Base-by-base conservation (phyloP, 768 basidiomycete species). In the Mycena galericulata region DNA sequence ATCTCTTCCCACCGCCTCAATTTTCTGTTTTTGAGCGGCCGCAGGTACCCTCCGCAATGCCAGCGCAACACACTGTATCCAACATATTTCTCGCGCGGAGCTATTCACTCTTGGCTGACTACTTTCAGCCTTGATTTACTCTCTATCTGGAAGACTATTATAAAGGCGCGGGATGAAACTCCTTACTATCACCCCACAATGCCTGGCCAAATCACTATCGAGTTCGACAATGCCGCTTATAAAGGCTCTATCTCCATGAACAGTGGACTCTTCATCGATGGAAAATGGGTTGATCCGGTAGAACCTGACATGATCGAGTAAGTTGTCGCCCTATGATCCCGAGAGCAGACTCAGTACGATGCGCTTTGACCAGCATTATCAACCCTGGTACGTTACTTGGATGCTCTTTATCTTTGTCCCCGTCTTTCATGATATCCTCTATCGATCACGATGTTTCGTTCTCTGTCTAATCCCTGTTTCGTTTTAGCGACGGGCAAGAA, bases 251-350 rank as follows among this genome's bases (percentile, higher is more conserved):
- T 79, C 62, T 74, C 76, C 15, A 79, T 88, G 66, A 74, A 77
- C 67, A 87, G 87, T 1, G 88, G 89, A 22, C 71, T 90, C 72
- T 91, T 85, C 82, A 89, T 92, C 77, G 81, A 86, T 75, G 86
- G 86, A 69, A 74, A 90, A 76, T 91, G 83, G 74, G 72, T 80
- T n/a, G 84, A 85, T 24, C 85, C 85, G n/a, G 77, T 79, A 20
- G 76, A 83, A 7, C 73, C 78, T 1, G 83, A 80, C 47, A 84
- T 81, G n/a, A 86, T 90, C 75, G 87, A 89, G 88, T 89, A 68
- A 65, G 88, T 75, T 26, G 10, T 36, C 6, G 32, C 17, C 53
- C 45, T 12, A 26, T 51, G 11, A 2, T 43, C 24, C 29, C 51
- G n/a, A 22, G 34, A 30, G 7, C 17, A 7, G 7, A 22, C 50